phyloP scores from a whole-genome alignment of 2,329 filamentous ascomycete genomes.

The Pseudocercospora crystallina region DNA sequence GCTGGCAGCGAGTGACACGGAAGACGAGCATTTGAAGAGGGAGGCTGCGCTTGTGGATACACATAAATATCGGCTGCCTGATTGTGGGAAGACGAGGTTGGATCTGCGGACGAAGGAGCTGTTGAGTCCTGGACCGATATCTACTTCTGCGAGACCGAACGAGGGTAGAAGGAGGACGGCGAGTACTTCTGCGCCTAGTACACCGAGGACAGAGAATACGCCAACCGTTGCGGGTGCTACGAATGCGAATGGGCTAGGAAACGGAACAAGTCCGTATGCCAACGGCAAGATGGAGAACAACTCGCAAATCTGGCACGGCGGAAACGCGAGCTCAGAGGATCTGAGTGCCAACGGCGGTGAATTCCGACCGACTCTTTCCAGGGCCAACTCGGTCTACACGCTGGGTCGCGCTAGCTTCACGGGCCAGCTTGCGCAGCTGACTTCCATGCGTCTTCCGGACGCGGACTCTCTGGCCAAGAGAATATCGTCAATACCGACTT shows the following conservation, averaged over 20 bases:
- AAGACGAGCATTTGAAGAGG: conserved; percentile 52
- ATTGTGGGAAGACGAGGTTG: conserved; percentile 62
- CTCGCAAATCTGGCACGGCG: conserved; percentile 6
- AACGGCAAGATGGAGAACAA: conserved; percentile 10
- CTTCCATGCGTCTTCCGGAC: conserved; percentile 83
- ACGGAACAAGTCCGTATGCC: not conserved
- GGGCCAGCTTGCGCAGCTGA: conserved; percentile 88
- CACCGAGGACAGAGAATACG: conserved; percentile 6
- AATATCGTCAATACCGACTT: conserved; percentile 81
- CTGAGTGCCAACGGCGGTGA: conserved; percentile 55
- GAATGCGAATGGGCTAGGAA: conserved; percentile 4
- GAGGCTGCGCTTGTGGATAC: conserved; percentile 57
- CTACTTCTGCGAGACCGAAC: conserved; percentile 37
- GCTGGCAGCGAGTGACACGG: conserved; percentile 51
- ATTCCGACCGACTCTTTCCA: conserved; percentile 59
- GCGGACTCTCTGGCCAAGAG: conserved; percentile 78
- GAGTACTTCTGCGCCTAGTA: conserved; percentile 16
- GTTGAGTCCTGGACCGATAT: conserved; percentile 27
- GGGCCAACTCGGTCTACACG: conserved; percentile 88
- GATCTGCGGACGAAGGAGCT: conserved; percentile 33
- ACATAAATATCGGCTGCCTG: conserved; percentile 72
- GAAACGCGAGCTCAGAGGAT: conserved; percentile 28
- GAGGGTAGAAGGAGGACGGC: conserved; percentile 27
- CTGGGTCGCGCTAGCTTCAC: conserved; percentile 89
- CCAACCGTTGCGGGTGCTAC: conserved; percentile 3